Conservation (phyloP, 495 filamentous ascomycete genomes). For the Penicillium subrubescens region DNA sequence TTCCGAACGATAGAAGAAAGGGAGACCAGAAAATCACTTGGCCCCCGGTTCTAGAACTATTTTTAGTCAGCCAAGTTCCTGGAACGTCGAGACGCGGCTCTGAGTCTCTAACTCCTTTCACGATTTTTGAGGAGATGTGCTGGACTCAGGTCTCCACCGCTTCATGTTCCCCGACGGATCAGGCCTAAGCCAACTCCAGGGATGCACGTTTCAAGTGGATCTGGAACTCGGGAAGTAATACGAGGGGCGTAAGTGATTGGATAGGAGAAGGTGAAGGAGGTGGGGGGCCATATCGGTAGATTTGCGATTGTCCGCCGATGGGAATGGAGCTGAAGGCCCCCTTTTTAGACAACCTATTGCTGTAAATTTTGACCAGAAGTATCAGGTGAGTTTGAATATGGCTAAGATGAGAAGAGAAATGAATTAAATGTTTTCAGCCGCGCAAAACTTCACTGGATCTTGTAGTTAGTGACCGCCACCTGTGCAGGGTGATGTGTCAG, state of each 20-base stretch:
- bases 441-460: neutral
- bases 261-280: neutral
- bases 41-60: neutral
- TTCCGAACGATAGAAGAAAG: neutral
- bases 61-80: conserved; percentile 5
- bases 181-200: conserved; percentile 3
- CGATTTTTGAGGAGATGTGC: neutral
- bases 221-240: conserved; percentile 12
- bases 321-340: neutral
- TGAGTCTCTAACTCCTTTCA: neutral
- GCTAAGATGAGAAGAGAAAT: neutral
- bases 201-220: conserved; percentile 10
- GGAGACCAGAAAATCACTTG: neutral
- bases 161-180: neutral
- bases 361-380: neutral
- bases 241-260: conserved; percentile 5
- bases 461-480: neutral
- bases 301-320: conserved; percentile 6
- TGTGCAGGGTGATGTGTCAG: neutral
- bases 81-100: conserved; percentile 1
- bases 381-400: neutral
- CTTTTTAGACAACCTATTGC: neutral
- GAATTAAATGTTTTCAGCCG: neutral
- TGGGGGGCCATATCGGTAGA: conserved; percentile 12
- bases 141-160: neutral